These are phyloP conservation scores for Mycena floridula DNA, from an alignment of 768 basidiomycete species.

Conservation along the genomic window DNA sequence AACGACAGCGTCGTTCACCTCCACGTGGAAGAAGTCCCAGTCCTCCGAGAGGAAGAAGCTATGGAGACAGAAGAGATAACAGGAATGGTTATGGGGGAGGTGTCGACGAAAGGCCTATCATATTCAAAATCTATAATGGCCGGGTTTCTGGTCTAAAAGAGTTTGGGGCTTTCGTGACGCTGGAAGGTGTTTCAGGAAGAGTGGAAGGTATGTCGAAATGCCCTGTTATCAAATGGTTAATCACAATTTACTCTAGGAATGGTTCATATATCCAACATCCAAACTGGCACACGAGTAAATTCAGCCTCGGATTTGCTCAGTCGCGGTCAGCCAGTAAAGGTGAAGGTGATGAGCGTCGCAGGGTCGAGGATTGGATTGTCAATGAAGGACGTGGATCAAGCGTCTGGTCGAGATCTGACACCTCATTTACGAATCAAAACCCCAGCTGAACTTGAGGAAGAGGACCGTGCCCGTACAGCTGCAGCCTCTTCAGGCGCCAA, in stretches of 20 bases:
- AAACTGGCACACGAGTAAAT: constrained; percentile 77
- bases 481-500: constrained; percentile 80
- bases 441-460: constrained; percentile 89
- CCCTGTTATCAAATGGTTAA: constrained; percentile 1
- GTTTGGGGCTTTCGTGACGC: constrained; percentile 89
- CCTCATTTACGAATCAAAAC: constrained; percentile 94
- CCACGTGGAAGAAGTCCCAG: constrained; percentile 52
- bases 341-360: constrained; percentile 94
- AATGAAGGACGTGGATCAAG: constrained; percentile 98
- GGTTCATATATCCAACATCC: constrained; percentile 94
- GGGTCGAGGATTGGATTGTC: constrained; percentile 79
- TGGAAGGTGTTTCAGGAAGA: constrained; percentile 83
- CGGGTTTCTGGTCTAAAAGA: constrained; percentile 84
- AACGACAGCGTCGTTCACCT: constrained; percentile 54
- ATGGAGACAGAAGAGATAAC: constrained; percentile 33
- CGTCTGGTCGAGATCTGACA: constrained; percentile 82
- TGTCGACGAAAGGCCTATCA: constrained; percentile 76
- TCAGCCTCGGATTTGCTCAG: constrained; percentile 83
- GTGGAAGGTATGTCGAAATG: constrained; percentile 67
- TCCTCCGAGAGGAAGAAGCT: constrained; percentile 52
- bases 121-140: constrained; percentile 94
- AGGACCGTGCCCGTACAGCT: constrained; percentile 47
- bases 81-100: constrained; percentile 27
- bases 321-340: constrained; percentile 82
- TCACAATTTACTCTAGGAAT: constrained; percentile 53